Base-by-base conservation (phyloP, 1,284 basidiomycete genomes). In the Marasmius tenuissimus region DNA sequence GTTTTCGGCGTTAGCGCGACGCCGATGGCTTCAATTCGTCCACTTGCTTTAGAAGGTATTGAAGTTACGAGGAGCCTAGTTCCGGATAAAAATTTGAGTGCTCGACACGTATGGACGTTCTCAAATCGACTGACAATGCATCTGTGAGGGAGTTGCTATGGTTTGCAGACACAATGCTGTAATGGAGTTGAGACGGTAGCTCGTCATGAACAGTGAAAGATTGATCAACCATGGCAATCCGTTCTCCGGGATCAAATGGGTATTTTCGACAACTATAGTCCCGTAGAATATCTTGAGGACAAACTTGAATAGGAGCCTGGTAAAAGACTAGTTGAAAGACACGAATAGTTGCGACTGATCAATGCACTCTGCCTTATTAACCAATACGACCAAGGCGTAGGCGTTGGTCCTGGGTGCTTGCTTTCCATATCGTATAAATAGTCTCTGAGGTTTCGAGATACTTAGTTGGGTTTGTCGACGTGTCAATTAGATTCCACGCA, bases 281-380 rank as follows among this genome's bases (percentile, higher is more conserved):
- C 92, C 91, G 73, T 94, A 94, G 76, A 94, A 94, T 65, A 94
- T 91, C 71, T 91, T 91, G 68, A 94, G 84, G 1, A 93, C 91
- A 66, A 92, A 89, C 67, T 83, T 84, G 73, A 92, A 92, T 27
- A 91, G 77, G 34, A 87, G 72, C 37, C 91, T 92, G 40, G 33
- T 37, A 37, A 60, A 51, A 49, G 12, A 38, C 34, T 34, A 38
- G 38, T 54, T 14, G 63, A 38, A 9, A 11, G 37, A 10, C 33
- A 6, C 39, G 14, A 48, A 40, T 22, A n/a, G 35, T 34, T 27
- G 22, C 16, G 59, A 18, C 27, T 27, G 27, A 18, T n/a, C 57
- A 27, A 58, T 22, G 20, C 20, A 57, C 59, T 72, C 33, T 66
- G 86, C 89, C 89, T 81, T 62, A 91, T 82, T 54, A 91, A 71